Conservation (phyloP, 176 grass and related monocot genomes). For the Leersia perrieri region DNA sequence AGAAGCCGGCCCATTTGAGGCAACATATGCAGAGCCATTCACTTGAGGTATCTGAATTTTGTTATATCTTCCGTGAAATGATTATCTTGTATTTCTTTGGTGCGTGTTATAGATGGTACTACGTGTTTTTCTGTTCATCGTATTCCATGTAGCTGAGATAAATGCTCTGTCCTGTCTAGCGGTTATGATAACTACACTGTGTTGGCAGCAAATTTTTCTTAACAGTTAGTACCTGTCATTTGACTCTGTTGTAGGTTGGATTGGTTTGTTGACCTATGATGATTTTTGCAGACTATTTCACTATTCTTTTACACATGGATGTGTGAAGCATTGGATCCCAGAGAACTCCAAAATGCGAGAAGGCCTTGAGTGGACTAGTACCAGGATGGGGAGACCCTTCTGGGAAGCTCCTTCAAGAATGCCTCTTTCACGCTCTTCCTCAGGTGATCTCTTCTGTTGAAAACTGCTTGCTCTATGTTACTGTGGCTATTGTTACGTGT, state of each 20-base stretch:
- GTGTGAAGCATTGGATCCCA: conserved; percentile 99
- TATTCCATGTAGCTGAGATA: not conserved
- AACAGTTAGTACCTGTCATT: not conserved
- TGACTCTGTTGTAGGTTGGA: not conserved
- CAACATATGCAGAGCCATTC: conserved; percentile 81
- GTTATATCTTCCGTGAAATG: not conserved
- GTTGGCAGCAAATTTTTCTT: not conserved
- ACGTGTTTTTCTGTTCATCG: not conserved
- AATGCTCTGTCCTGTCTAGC: not conserved
- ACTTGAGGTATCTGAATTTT: conserved; percentile 39
- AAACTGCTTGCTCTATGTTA: not conserved
- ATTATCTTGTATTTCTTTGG: not conserved
- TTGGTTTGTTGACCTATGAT: not conserved
- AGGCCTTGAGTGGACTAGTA: conserved; percentile 94
- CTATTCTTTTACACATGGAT: conserved; percentile 32
- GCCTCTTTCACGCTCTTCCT: conserved; percentile 53
- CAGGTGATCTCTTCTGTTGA: conserved; percentile 45
- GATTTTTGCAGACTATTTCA: conserved; percentile 44
- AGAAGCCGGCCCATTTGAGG: conserved; percentile 63
- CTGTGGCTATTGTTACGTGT: not conserved
- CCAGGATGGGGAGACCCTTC: conserved; percentile 90
- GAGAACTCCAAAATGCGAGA: conserved; percentile 93
- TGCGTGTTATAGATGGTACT: not conserved
- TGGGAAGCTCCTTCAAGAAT: conserved; percentile 97
- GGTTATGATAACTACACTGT: not conserved